Percentiles rank a stretch among this genome's conserved stretches.
These are phyloP conservation scores for Mortierella sp. DNA, from an alignment of 371 early-diverging fungal genomes.

Conservation along the genomic window DNA sequence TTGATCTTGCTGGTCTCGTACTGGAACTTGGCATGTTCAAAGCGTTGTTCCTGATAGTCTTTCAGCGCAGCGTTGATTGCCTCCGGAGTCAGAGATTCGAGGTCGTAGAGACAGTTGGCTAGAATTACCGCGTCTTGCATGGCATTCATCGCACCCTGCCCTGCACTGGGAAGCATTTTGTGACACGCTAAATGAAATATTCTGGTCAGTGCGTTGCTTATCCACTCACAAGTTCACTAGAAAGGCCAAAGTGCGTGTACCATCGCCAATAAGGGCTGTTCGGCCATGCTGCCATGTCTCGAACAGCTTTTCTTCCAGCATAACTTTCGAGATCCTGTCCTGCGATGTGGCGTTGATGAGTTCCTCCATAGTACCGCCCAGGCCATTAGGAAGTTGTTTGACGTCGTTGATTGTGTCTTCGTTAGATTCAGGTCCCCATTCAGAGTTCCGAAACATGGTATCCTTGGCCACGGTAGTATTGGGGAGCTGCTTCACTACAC, in stretches of 20 bases:
- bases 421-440: slow-evolving; percentile 11
- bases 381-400: not conserved
- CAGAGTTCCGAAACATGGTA: slow-evolving; percentile 8
- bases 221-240: not conserved
- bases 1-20: slow-evolving; percentile 1
- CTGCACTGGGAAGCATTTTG: not conserved
- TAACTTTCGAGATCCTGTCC: slow-evolving; percentile 10
- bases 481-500: slow-evolving; percentile 2
- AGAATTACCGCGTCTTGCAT: slow-evolving; percentile 15
- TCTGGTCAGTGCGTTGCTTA: not conserved
- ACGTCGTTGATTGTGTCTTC: slow-evolving; percentile 13
- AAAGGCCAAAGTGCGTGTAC: slow-evolving; percentile 1
- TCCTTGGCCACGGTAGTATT: not conserved
- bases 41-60: slow-evolving; percentile 11
- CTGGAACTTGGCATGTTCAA: slow-evolving; percentile 8
- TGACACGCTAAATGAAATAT: not conserved
- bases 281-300: slow-evolving; percentile 21
- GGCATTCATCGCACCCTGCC: slow-evolving; percentile 10
- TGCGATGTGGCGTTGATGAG: slow-evolving; percentile 9
- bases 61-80: slow-evolving; percentile 2
- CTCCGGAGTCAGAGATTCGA: not conserved
- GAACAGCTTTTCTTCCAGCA: slow-evolving; percentile 28
- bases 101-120: slow-evolving; percentile 16
- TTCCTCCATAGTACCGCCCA: slow-evolving; percentile 13
- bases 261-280: slow-evolving; percentile 17